Evolutionary conservation across 768 basidiomycete genomes (phyloP), one percentile per base, ranked within the genome.

Genomic region (Phanerochaete sordida): DNA sequence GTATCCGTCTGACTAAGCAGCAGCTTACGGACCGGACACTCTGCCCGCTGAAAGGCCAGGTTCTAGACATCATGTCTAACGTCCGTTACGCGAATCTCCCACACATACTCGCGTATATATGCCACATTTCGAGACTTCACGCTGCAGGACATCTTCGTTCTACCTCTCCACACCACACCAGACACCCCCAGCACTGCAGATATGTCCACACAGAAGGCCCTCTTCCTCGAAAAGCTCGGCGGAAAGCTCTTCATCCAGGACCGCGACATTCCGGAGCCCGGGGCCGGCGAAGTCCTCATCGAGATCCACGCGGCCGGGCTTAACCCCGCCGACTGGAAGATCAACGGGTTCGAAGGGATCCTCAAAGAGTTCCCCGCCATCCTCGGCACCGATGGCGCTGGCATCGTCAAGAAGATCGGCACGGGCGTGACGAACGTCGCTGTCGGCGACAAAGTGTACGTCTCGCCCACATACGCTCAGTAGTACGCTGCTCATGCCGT

Each of bases 251-350:
- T 61, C 39, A 26, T 56, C 19, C 15, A 35, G 2, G 30, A 26
- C 13, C 54, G 28, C 2, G 61, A 53, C 26, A 44, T 65, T 4
- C 62, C 64, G 2, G 58, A 64, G 45, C 63, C 64, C 13, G 68
- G 62, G 2, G 59, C 64, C 1, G 67, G 67, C 9, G 65, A 72
- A 43, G 19, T 74, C 23, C 64, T 72, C 19, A 62, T 74, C 39
- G 63, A 68, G 44, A 54, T 71, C 19, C 49, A 61, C 23, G 63
- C 70, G 3, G 64, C 69, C 2, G 69, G 67, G 1, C 60, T 75
- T 7, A 73, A 75, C 52, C 74, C 74, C 1, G 69, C 67, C 11
- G 75, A 76, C 64, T 74, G 73, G 72, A 71, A 69, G 57, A 65
- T 78, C 23, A 73, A 73, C 47, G 53, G 9, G 23, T n/a, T 43